A percentile compares a stretch with the other conserved stretches of the same genome.
phyloP scores from a whole-genome alignment of 805 yeast genomes.

The Lipomyces orientalis region DNA sequence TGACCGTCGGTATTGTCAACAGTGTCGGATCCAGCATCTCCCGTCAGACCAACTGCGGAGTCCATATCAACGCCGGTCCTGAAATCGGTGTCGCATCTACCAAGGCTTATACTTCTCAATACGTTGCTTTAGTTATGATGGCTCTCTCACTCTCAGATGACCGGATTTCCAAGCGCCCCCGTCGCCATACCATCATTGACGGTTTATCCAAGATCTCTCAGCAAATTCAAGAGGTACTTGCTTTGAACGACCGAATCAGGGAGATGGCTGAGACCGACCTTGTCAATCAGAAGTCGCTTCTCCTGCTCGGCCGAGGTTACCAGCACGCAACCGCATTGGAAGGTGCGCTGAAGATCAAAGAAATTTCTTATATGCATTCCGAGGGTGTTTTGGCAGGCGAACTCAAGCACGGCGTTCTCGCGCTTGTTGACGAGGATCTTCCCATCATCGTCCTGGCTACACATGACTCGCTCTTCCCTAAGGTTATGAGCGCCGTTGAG shows the following conservation, averaged over 20 bases:
- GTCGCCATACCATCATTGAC: constrained; percentile 84
- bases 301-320: constrained; percentile 95
- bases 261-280: constrained; percentile 72
- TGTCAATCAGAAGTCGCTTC: constrained; percentile 81
- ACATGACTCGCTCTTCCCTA: constrained; percentile 93
- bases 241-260: constrained; percentile 75
- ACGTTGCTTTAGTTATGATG: constrained; percentile 94
- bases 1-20: constrained; percentile 97
- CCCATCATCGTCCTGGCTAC: constrained; percentile 98
- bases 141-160: constrained; percentile 95
- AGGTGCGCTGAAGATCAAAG: constrained; percentile 98
- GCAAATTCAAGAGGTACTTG: constrained; percentile 79
- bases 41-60: constrained; percentile 98
- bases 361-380: constrained; percentile 97
- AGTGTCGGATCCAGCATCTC: constrained; percentile 97
- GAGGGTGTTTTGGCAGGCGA: constrained; percentile 99
- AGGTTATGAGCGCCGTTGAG: constrained; percentile 91
- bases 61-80: constrained; percentile 98
- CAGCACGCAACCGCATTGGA: constrained; percentile 97
- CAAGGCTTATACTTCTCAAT: constrained; percentile 98
- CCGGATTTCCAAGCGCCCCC: constrained; percentile 71
- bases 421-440: constrained; percentile 89
- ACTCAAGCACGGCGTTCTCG: constrained; percentile 96
- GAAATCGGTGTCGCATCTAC: constrained; percentile 99
- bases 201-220: constrained; percentile 84